Evolutionary conservation across 768 basidiomycete genomes (phyloP).

Genomic region (Termitomyces sp.): DNA sequence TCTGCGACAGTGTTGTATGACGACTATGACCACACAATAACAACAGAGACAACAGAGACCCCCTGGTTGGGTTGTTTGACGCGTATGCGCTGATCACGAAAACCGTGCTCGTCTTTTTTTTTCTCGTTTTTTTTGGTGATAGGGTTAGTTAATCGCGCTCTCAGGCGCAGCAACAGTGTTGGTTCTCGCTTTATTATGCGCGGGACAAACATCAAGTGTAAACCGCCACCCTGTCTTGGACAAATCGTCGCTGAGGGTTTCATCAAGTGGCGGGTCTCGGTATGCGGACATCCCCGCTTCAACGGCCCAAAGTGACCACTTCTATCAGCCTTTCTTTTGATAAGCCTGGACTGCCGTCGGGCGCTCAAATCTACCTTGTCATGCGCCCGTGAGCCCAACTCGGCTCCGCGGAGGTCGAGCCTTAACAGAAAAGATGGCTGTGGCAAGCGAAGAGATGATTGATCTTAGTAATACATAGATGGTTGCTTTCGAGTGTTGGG

Average conservation of each 20-base stretch:
- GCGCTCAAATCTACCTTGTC: conserved; percentile 55
- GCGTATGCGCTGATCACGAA: conserved; percentile 60
- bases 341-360: conserved; percentile 69
- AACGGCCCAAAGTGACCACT: not conserved
- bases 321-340: conserved; percentile 43
- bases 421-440: conserved; percentile 9
- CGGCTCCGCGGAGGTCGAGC: not conserved
- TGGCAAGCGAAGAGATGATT: conserved; percentile 17
- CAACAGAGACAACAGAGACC: conserved; percentile 23
- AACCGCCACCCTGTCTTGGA: conserved; percentile 72
- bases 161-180: conserved; percentile 65
- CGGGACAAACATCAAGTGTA: conserved; percentile 75
- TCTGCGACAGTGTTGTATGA: conserved; percentile 68
- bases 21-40: conserved; percentile 9
- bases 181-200: conserved; percentile 67
- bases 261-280: conserved; percentile 67
- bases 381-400: conserved; percentile 45
- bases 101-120: conserved; percentile 30
- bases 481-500: conserved; percentile 36
- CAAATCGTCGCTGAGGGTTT: conserved; percentile 81
- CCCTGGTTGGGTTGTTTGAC: conserved; percentile 68
- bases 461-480: conserved; percentile 35
- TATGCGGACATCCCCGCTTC: conserved; percentile 14
- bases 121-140: not conserved
- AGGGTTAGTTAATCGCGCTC: conserved; percentile 10